Evolutionary conservation across 768 basidiomycete species (phyloP).

Genomic region (Daedalea quercina): DNA sequence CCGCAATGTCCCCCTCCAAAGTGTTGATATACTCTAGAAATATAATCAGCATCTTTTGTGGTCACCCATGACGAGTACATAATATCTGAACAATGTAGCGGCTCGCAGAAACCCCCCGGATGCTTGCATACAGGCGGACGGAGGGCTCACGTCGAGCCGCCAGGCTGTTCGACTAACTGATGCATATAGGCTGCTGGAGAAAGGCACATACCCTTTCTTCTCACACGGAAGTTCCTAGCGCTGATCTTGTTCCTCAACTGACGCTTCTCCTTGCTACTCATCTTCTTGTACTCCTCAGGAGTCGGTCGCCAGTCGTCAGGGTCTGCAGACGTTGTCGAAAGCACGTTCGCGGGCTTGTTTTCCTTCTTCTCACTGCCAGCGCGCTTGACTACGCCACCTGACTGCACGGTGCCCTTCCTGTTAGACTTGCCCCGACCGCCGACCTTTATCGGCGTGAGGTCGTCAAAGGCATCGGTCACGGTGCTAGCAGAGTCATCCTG

Average conservation of each 20-base stretch:
- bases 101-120: constrained; percentile 1
- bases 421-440: constrained; percentile 34
- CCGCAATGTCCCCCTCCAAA: constrained; percentile 88
- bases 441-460: constrained; percentile 49
- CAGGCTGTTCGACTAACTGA: no score
- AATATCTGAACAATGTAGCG: not conserved
- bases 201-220: constrained; percentile 83
- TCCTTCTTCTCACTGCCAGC: constrained; percentile 31
- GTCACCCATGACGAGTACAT: not conserved
- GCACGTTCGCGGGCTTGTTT: constrained; percentile 17
- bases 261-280: constrained; percentile 92
- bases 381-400: constrained; percentile 70
- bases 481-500: constrained; percentile 16
- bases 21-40: constrained; percentile 84
- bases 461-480: constrained; percentile 21
- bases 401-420: constrained; percentile 58
- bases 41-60: not conserved
- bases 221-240: constrained; percentile 90
- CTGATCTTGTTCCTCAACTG: constrained; percentile 96
- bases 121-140: no score
- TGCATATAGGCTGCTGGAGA: no score
- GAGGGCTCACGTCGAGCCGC: no score
- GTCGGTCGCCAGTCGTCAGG: constrained; percentile 81
- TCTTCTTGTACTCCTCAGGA: constrained; percentile 92
- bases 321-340: constrained; percentile 25